Evolutionary conservation across 192 early-diverging fungal genomes (phyloP).

Genomic region (Entophlyctis helioformis): DNA sequence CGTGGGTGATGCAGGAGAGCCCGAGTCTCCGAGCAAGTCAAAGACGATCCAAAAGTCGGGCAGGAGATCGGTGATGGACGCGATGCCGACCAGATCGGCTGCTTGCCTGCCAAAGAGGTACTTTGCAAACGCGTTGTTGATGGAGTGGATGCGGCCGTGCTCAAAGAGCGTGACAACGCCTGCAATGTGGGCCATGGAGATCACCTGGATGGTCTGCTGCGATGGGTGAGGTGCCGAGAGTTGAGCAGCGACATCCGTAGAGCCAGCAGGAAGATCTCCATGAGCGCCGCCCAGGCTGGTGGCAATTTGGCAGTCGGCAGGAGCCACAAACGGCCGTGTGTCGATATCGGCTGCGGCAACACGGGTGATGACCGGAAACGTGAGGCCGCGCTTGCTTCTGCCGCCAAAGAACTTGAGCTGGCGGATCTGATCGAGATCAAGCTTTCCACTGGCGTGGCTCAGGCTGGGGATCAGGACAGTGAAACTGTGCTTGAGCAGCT

Average conservation of each 20-base stretch:
- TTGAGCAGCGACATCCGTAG: constrained; percentile 5
- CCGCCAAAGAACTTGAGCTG: constrained; percentile 45
- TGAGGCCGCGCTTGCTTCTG: constrained; percentile 30
- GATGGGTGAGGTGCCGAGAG: too few relatives aligned
- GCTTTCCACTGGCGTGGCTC: too few relatives aligned
- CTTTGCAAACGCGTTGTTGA: constrained; percentile 46
- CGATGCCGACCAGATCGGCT: constrained; percentile 31
- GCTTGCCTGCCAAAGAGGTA: constrained; percentile 48
- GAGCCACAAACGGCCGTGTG: too few relatives aligned
- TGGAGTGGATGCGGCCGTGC: constrained; percentile 39
- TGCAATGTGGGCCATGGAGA: constrained; percentile 50
- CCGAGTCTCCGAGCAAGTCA: too few relatives aligned
- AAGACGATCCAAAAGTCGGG: constrained; percentile 48
- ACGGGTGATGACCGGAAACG: constrained; percentile 45
- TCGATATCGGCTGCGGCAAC: too few relatives aligned
- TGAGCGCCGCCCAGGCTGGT: too few relatives aligned
- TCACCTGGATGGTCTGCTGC: constrained; percentile 31
- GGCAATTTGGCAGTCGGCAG: too few relatives aligned
- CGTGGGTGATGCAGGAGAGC: too few relatives aligned
- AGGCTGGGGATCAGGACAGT: too few relatives aligned
- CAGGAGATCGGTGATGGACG: constrained; percentile 38
- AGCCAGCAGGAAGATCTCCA: constrained; percentile 10
- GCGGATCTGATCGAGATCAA: constrained; percentile 39
- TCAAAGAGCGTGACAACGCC: constrained; percentile 42
- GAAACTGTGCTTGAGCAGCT: too few relatives aligned